Base-by-base conservation (phyloP, 495 filamentous ascomycete species). In the Aspergillus hancockii region DNA sequence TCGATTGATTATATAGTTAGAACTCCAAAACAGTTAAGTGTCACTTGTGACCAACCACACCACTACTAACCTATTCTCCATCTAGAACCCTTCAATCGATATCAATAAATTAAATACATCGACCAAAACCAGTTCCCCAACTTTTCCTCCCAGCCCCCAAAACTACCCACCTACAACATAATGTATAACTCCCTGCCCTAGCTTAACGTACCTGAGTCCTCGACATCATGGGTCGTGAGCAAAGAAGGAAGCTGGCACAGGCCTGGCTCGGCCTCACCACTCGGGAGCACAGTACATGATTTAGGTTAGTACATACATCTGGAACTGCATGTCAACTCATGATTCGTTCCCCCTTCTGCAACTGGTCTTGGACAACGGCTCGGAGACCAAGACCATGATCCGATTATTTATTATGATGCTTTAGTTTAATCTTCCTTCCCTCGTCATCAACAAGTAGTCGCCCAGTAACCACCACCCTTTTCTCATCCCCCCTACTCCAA, bases 271-370 rank as follows among this genome's bases (percentile, higher is more conserved):
- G 38, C 38, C 14, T 41, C 16, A 16, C 5, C 38, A 36, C 34
- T 12, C 34, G 13, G 34, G 34, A 36, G 13, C 9, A 12, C 13
- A 36, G 34, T 36, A 36, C 8, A 14, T 12, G 13, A 10, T 12
- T n/a, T 36, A 14, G 34, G 9, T 36, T 36, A 36, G 34, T 36
- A 36, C 34, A 41, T 41, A 41, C 13, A 47, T 47, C 4, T 47
- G 43, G 43, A 47, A 47, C 43, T 47, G 43, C 43, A 47, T 47
- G 18, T 16, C 19, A 45, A 45, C n/a, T n/a, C 19, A 47, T 47
- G 43, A 47, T 47, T 47, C 19, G 43, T 47, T 23, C 18, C 38
- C 38, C 16, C 16, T 41, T 43, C 16, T 21, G 18, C 40, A 23
- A 23, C 43, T 47, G 4, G 43, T 47, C 43, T 21, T 22, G 0